A percentile compares a stretch with the other conserved stretches of the same genome.
Conservation (phyloP, 176 grass and related monocot species). For the Triticum monococcum region DNA sequence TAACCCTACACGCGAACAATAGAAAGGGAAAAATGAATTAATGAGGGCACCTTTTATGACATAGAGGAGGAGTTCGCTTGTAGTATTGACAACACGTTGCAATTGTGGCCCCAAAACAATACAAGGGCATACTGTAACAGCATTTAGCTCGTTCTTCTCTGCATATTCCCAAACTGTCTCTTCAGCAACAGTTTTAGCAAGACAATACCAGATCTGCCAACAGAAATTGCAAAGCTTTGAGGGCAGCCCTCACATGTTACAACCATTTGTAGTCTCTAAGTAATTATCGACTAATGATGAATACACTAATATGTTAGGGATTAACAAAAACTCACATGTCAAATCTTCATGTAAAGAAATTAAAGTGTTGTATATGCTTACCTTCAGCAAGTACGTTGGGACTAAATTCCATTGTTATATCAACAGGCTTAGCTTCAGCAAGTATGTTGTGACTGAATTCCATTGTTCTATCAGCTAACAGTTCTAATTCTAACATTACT, state of each 20-base stretch:
- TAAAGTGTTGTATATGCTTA: not conserved
- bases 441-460: not conserved
- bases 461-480: not conserved
- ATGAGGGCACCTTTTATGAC: slow-evolving; percentile 28
- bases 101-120: slow-evolving; percentile 15
- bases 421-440: too few relatives aligned
- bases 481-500: not conserved
- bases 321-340: too few relatives aligned
- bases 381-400: too few relatives aligned
- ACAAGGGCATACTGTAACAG: slow-evolving; percentile 28
- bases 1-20: not conserved
- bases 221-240: not conserved
- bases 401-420: too few relatives aligned
- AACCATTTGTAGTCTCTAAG: not conserved
- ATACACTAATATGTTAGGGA: not conserved
- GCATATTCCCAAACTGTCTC: slow-evolving; percentile 7
- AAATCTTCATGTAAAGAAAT: not conserved
- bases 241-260: not conserved
- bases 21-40: not conserved
- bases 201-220: not conserved
- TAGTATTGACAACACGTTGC: slow-evolving; percentile 7
- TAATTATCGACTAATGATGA: not conserved
- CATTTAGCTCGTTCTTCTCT: not conserved
- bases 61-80: not conserved
- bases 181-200: not conserved